Conservation (phyloP, 2,329 filamentous ascomycete species). For the Cladophialophora exuberans region DNA sequence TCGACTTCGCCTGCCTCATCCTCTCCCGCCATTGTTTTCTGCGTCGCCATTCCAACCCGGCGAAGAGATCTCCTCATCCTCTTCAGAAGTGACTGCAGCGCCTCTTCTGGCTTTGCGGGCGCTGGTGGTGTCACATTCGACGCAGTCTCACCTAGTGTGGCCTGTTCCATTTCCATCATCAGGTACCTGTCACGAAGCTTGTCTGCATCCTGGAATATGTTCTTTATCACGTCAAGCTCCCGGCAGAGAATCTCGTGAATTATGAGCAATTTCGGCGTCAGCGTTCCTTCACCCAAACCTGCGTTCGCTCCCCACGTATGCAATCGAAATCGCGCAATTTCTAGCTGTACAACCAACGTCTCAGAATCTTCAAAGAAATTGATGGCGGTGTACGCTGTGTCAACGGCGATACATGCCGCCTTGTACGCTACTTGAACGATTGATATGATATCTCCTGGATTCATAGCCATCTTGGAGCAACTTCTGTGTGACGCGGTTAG, state of each 20-base stretch:
- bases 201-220: neutral
- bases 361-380: neutral
- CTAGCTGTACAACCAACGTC: neutral
- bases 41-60: neutral
- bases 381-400: neutral
- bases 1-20: neutral
- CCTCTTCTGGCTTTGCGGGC: too few species aligned
- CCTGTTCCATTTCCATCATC: neutral
- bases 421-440: conserved; percentile 26
- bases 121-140: neutral
- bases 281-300: neutral
- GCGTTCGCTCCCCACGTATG: neutral
- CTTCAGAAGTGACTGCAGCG: neutral
- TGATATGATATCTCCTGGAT: conserved; percentile 15
- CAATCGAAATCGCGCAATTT: neutral
- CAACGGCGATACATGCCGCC: neutral
- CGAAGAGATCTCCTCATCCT: neutral
- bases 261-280: neutral
- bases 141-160: neutral
- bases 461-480: neutral
- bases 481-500: too few species aligned
- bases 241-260: neutral
- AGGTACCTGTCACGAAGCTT: neutral
- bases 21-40: neutral
- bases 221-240: neutral